These are phyloP conservation scores for Metarhizium sp. DNA, from an alignment of 2,329 filamentous ascomycete genomes.

Conservation along the genomic window DNA sequence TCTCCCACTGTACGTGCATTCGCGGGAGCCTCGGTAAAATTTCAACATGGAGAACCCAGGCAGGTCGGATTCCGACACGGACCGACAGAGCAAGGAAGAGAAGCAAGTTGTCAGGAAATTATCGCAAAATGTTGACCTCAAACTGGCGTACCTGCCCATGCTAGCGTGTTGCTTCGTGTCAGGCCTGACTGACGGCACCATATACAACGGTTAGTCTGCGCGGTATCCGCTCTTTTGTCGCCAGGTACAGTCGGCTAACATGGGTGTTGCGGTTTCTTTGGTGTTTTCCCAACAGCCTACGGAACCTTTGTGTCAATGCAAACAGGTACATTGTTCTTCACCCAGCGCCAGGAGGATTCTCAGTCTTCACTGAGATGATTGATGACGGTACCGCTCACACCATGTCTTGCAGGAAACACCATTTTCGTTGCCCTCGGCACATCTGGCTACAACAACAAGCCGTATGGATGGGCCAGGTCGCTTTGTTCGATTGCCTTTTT, in stretches of 20 bases:
- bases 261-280: not conserved
- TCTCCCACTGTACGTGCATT: not conserved
- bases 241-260: not conserved
- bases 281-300: constrained; percentile 12
- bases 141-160: constrained; percentile 19
- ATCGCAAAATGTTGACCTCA: constrained; percentile 10
- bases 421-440: constrained; percentile 53
- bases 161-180: constrained; percentile 27
- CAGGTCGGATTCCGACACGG: constrained; percentile 9
- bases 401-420: constrained; percentile 40
- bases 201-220: constrained; percentile 22
- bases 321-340: constrained; percentile 15
- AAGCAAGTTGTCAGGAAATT: constrained; percentile 3
- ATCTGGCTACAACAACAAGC: constrained; percentile 37
- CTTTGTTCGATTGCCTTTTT: constrained; percentile 44
- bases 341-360: not conserved
- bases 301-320: constrained; percentile 27
- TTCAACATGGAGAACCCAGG: not conserved
- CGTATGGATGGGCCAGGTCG: constrained; percentile 39
- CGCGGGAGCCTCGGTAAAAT: not conserved
- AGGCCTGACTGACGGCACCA: constrained; percentile 29
- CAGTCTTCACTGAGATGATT: too few species aligned
- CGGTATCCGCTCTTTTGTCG: not conserved
- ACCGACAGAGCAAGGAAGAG: constrained; percentile 5
- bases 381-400: not conserved